A percentile compares a stretch with the other conserved stretches of the same genome.
These are phyloP conservation scores for Candida boidinii DNA, from an alignment of 805 yeast genomes.

Conservation along the genomic window DNA sequence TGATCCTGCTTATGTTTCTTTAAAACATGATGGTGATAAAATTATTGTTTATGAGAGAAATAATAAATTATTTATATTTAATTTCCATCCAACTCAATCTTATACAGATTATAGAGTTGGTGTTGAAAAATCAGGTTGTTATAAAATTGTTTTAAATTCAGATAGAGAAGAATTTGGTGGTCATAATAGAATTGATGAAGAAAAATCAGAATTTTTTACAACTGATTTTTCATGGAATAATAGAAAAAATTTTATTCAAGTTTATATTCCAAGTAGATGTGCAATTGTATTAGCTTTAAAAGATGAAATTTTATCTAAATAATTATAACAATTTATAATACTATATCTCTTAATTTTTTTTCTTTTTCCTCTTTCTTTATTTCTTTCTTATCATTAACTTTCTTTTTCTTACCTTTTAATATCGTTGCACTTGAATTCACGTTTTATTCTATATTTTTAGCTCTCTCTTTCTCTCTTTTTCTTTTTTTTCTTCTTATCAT, in stretches of 20 bases:
- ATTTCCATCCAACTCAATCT: slow-evolving; percentile 81
- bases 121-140: slow-evolving; percentile 71
- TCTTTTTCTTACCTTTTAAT: no score
- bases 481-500: no score
- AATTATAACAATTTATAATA: no score
- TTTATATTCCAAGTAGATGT: slow-evolving; percentile 72
- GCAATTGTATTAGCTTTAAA: slow-evolving; percentile 52
- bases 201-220: slow-evolving; percentile 50
- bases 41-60: slow-evolving; percentile 84
- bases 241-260: slow-evolving; percentile 67
- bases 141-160: slow-evolving; percentile 65
- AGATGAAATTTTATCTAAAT: slow-evolving; percentile 12
- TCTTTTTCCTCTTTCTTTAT: no score
- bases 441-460: no score
- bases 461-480: no score
- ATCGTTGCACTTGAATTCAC: no score
- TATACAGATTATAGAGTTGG: slow-evolving; percentile 86
- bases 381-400: no score
- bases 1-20: slow-evolving; percentile 74
- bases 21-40: slow-evolving; percentile 85
- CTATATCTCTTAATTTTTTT: no score
- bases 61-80: slow-evolving; percentile 77
- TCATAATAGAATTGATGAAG: slow-evolving; percentile 59
- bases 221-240: slow-evolving; percentile 74
- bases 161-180: slow-evolving; percentile 76